A percentile compares a stretch with the other conserved stretches of the same genome.
Evolutionary conservation across 2,329 filamentous ascomycete species (phyloP).

Genomic region (Exophiala mesophila): DNA sequence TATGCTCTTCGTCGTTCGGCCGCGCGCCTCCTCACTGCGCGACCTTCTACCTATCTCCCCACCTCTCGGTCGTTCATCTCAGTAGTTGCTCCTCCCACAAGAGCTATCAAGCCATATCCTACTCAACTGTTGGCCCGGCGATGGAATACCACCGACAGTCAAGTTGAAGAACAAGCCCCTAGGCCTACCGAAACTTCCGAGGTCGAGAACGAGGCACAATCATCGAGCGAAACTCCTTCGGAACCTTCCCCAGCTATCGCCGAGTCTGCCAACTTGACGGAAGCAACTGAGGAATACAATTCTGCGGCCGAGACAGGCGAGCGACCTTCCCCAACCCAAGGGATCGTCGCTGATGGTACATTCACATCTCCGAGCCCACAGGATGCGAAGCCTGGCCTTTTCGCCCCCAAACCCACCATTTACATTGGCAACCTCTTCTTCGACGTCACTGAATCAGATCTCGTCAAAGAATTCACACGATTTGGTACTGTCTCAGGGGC

Average conservation of each 20-base stretch:
- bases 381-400: slow-evolving; percentile 3
- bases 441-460: slow-evolving; percentile 58
- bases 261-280: slow-evolving; percentile 20
- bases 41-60: slow-evolving; percentile 40
- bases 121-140: slow-evolving; percentile 40
- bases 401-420: slow-evolving; percentile 44
- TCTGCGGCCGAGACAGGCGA: slow-evolving; percentile 17
- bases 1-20: slow-evolving; percentile 55
- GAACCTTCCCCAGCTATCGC: slow-evolving; percentile 21
- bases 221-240: slow-evolving; percentile 27
- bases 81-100: slow-evolving; percentile 32
- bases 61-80: slow-evolving; percentile 40
- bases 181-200: slow-evolving; percentile 17
- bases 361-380: not conserved
- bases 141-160: slow-evolving; percentile 44
- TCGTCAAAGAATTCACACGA: slow-evolving; percentile 55
- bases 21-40: slow-evolving; percentile 49
- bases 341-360: slow-evolving; percentile 3
- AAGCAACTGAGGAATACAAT: slow-evolving; percentile 16
- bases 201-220: slow-evolving; percentile 20
- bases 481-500: slow-evolving; percentile 52
- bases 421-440: slow-evolving; percentile 68
- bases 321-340: slow-evolving; percentile 5
- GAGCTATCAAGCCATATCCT: slow-evolving; percentile 37
- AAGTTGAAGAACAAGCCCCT: slow-evolving; percentile 26